phyloP scores from a whole-genome alignment of 352 stramenopile genomes.

The Pythium coloratum region DNA sequence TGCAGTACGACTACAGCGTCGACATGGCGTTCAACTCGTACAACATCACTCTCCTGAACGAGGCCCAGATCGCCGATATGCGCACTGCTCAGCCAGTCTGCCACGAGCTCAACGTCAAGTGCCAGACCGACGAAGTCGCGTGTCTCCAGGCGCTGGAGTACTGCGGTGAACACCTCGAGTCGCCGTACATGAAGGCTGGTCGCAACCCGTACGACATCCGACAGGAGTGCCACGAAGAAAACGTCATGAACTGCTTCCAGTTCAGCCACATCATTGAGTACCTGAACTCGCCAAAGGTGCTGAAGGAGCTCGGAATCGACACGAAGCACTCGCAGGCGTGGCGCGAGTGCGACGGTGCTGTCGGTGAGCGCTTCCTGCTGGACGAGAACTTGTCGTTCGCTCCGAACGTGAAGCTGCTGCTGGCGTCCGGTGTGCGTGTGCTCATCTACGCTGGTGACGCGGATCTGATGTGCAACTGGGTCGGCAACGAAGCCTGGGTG shows the following conservation, averaged over 20 bases:
- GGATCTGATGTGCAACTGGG: slow-evolving; percentile 96
- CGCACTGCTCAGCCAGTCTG: slow-evolving; percentile 57
- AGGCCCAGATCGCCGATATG: slow-evolving; percentile 18
- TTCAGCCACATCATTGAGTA: slow-evolving; percentile 69
- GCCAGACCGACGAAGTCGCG: slow-evolving; percentile 40
- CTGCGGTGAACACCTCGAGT: slow-evolving; percentile 48
- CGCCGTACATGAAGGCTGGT: slow-evolving; percentile 41
- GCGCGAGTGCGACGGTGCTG: slow-evolving; percentile 91
- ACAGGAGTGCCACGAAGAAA: slow-evolving; percentile 44
- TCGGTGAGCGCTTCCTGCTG: slow-evolving; percentile 88
- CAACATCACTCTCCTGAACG: slow-evolving; percentile 49
- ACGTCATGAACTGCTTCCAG: slow-evolving; percentile 70
- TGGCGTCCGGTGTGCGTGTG: slow-evolving; percentile 58
- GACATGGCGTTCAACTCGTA: slow-evolving; percentile 78
- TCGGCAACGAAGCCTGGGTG: slow-evolving; percentile 91
- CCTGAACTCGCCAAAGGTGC: slow-evolving; percentile 46
- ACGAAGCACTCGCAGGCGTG: slow-evolving; percentile 65
- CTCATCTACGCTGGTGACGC: slow-evolving; percentile 94
- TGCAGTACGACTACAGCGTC: slow-evolving; percentile 64
- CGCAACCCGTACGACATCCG: slow-evolving; percentile 83
- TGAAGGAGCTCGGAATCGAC: slow-evolving; percentile 66
- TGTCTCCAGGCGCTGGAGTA: slow-evolving; percentile 59
- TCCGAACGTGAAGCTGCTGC: slow-evolving; percentile 67
- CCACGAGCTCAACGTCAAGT: slow-evolving; percentile 43
- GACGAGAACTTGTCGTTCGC: slow-evolving; percentile 96